Percentiles rank a stretch among this genome's conserved stretches.
These are phyloP conservation scores for Podospora didyma DNA, from an alignment of 495 filamentous ascomycete species.

Conservation along the genomic window DNA sequence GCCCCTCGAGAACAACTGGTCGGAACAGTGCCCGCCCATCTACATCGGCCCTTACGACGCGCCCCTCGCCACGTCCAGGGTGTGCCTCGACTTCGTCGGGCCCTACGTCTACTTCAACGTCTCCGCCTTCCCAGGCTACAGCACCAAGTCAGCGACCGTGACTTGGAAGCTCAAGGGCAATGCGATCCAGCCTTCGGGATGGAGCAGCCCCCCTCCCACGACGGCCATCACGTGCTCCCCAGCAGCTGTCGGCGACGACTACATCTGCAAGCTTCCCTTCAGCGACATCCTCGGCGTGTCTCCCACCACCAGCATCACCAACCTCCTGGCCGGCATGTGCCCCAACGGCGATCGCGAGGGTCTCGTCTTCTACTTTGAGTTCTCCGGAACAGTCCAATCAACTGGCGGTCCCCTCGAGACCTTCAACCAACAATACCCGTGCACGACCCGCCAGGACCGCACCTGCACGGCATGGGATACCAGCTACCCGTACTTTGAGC, in stretches of 20 bases:
- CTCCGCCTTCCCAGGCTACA: slow-evolving; percentile 12
- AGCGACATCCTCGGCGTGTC: slow-evolving; percentile 9
- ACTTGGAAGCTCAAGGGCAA: slow-evolving; percentile 10
- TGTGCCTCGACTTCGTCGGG: slow-evolving; percentile 11
- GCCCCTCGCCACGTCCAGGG: slow-evolving; percentile 1
- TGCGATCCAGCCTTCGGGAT: neutral
- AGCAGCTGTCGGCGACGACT: neutral
- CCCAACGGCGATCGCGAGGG: slow-evolving; percentile 11
- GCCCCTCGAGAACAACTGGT: slow-evolving; percentile 4
- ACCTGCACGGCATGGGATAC: slow-evolving; percentile 7
- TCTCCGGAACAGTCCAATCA: neutral
- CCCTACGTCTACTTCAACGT: slow-evolving; percentile 12
- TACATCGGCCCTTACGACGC: neutral
- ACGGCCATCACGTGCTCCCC: slow-evolving; percentile 3
- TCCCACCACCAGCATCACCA: neutral
- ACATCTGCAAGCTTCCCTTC: slow-evolving; percentile 13
- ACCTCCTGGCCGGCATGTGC: slow-evolving; percentile 11
- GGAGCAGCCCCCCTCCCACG: slow-evolving; percentile 2
- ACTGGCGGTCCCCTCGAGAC: neutral
- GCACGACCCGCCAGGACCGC: slow-evolving; percentile 2
- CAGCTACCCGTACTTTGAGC: slow-evolving; percentile 1
- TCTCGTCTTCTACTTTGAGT: slow-evolving; percentile 6
- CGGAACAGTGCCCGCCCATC: slow-evolving; percentile 13
- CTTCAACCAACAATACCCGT: slow-evolving; percentile 2
- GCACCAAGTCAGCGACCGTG: slow-evolving; percentile 1